These are phyloP conservation scores for Lippia alba DNA, from an alignment of 305 asterid genomes.

Conservation along the genomic window DNA sequence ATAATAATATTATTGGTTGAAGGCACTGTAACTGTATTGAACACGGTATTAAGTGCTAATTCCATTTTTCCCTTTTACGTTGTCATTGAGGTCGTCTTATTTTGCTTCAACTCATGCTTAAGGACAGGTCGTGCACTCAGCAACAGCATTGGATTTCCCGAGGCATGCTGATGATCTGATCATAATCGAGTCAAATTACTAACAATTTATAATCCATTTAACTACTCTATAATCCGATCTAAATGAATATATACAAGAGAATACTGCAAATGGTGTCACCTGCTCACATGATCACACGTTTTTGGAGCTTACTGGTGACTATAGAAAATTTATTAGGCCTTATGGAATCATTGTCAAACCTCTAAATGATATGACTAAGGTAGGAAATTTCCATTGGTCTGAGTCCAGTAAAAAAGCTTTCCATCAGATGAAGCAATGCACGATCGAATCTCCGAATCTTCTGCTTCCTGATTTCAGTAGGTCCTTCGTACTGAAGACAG, in stretches of 20 bases:
- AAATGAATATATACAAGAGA: background rate
- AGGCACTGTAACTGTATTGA: background rate
- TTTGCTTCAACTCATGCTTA: constrained; percentile 86
- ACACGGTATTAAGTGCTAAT: background rate
- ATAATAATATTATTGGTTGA: background rate
- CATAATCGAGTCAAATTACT: background rate
- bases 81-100: constrained; percentile 26
- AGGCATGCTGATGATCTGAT: constrained; percentile 89
- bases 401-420: too few species aligned
- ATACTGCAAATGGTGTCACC: constrained; percentile 95
- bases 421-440: too few species aligned
- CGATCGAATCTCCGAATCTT: too few species aligned
- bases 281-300: constrained; percentile 38
- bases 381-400: too few species aligned
- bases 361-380: too few species aligned
- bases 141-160: constrained; percentile 95
- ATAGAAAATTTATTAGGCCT: too few species aligned
- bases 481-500: too few species aligned
- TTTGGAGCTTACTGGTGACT: too few species aligned
- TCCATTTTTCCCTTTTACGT: too few species aligned
- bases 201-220: background rate
- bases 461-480: too few species aligned
- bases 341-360: too few species aligned
- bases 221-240: background rate
- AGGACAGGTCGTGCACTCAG: constrained; percentile 91